phyloP scores from a whole-genome alignment of 2,329 filamentous ascomycete genomes.

The Pseudogymnoascus sp. region DNA sequence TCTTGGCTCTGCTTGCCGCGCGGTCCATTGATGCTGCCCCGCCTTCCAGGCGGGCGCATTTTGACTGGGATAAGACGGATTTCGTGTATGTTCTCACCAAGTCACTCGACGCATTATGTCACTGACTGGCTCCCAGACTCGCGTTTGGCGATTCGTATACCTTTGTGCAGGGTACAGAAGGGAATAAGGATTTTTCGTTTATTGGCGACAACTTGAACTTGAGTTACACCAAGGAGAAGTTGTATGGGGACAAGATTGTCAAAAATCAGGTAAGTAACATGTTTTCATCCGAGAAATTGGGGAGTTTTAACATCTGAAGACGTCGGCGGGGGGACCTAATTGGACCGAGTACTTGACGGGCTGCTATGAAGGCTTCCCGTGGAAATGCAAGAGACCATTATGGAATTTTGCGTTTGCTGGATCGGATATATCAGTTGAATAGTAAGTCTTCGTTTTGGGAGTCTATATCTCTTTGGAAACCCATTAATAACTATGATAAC shows the following conservation, averaged over 20 bases:
- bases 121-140: slow-evolving; percentile 27
- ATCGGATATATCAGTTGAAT: slow-evolving; percentile 41
- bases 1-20: background rate
- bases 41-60: background rate
- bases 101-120: background rate
- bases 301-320: slow-evolving; percentile 31
- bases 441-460: slow-evolving; percentile 25
- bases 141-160: slow-evolving; percentile 48
- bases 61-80: slow-evolving; percentile 18
- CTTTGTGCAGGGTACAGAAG: slow-evolving; percentile 48
- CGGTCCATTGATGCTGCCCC: background rate
- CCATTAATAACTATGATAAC: background rate
- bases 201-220: slow-evolving; percentile 47
- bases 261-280: slow-evolving; percentile 38
- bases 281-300: background rate
- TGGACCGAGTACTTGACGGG: slow-evolving; percentile 49
- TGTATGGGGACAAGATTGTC: slow-evolving; percentile 44
- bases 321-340: slow-evolving; percentile 47
- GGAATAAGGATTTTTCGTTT: slow-evolving; percentile 46
- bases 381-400: slow-evolving; percentile 41
- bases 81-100: slow-evolving; percentile 14
- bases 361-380: slow-evolving; percentile 43
- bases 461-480: fast-evolving
- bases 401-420: slow-evolving; percentile 54
- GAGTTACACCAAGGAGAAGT: slow-evolving; percentile 37